Evolutionary conservation across 2,329 filamentous ascomycete species (phyloP).

Genomic region (Colletotrichum euphorbiae): DNA sequence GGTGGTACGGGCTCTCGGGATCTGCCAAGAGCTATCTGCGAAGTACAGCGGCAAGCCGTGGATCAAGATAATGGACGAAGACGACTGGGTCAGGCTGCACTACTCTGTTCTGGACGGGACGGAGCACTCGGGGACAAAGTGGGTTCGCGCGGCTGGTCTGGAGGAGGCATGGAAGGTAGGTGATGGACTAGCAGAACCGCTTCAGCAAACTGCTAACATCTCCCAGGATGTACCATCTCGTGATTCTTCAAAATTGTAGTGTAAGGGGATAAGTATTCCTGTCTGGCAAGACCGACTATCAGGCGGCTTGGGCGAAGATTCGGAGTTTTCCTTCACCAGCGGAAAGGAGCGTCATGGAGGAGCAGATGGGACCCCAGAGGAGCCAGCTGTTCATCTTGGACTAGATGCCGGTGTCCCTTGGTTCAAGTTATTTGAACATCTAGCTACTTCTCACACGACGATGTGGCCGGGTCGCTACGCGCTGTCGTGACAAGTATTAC

Average conservation of each 20-base stretch:
- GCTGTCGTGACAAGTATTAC: too few species aligned
- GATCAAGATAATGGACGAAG: conserved; percentile 64
- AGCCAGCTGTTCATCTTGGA: too few species aligned
- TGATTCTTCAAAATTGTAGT: conserved; percentile 23
- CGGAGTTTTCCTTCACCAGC: too few species aligned
- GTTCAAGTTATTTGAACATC: too few species aligned
- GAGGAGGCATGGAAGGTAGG: conserved; percentile 71
- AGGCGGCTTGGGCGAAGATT: too few species aligned
- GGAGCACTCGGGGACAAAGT: conserved; percentile 58
- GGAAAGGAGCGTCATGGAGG: too few species aligned
- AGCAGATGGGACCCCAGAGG: too few species aligned
- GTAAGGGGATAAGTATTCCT: too few species aligned
- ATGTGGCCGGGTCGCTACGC: too few species aligned
- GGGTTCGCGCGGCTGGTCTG: conserved; percentile 73
- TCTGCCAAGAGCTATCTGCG: conserved; percentile 67
- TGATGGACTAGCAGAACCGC: not conserved
- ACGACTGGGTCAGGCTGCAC: conserved; percentile 70
- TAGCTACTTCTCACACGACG: too few species aligned
- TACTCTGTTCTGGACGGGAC: conserved; percentile 73
- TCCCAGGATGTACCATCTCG: conserved; percentile 29
- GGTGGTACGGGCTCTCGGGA: conserved; percentile 74
- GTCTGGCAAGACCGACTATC: too few species aligned
- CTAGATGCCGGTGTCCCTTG: too few species aligned
- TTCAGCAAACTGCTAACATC: not conserved
- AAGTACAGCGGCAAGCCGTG: conserved; percentile 59